A percentile compares a stretch with the other conserved stretches of the same genome.
These are phyloP conservation scores for Boletus austroedulis DNA, from an alignment of 1,284 basidiomycete species.

Conservation along the genomic window DNA sequence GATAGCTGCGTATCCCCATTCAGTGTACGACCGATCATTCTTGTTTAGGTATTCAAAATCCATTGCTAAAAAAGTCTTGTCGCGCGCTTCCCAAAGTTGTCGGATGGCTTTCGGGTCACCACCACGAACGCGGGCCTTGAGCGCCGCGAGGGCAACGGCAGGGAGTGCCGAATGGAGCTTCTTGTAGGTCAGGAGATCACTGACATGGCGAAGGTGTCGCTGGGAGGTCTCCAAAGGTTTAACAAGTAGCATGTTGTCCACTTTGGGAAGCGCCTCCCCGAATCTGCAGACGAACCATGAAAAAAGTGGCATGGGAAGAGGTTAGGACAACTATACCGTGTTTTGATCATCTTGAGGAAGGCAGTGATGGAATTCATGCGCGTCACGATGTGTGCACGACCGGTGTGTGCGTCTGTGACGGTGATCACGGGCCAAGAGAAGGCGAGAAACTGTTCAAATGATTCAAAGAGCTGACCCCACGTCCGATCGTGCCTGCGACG, in stretches of 20 bases:
- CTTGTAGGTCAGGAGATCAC: conserved; percentile 68
- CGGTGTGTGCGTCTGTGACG: conserved; percentile 70
- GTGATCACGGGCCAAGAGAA: conserved; percentile 86
- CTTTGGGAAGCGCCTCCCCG: conserved; percentile 67
- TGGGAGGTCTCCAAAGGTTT: conserved; percentile 65
- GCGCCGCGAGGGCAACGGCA: conserved; percentile 64
- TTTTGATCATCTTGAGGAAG: conserved; percentile 78
- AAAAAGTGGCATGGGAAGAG: background rate
- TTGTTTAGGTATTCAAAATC: conserved; percentile 79
- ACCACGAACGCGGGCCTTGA: conserved; percentile 62
- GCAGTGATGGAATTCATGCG: conserved; percentile 65
- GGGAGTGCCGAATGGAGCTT: conserved; percentile 73
- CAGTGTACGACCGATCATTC: conserved; percentile 64
- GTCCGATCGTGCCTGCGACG: conserved; percentile 67
- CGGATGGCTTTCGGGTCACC: conserved; percentile 69
- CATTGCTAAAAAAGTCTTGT: conserved; percentile 73
- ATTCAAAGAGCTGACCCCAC: conserved; percentile 78
- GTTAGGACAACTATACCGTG: conserved; percentile 46
- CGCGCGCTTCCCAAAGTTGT: conserved; percentile 66
- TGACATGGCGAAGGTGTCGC: conserved; percentile 66
- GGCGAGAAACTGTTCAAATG: conserved; percentile 78
- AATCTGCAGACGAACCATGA: conserved; percentile 41
- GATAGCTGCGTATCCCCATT: conserved; percentile 80
- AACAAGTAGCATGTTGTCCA: conserved; percentile 64
- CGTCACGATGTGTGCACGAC: conserved; percentile 77